Base-by-base conservation (phyloP, 345 rosid genomes). In the Brassica carinata region DNA sequence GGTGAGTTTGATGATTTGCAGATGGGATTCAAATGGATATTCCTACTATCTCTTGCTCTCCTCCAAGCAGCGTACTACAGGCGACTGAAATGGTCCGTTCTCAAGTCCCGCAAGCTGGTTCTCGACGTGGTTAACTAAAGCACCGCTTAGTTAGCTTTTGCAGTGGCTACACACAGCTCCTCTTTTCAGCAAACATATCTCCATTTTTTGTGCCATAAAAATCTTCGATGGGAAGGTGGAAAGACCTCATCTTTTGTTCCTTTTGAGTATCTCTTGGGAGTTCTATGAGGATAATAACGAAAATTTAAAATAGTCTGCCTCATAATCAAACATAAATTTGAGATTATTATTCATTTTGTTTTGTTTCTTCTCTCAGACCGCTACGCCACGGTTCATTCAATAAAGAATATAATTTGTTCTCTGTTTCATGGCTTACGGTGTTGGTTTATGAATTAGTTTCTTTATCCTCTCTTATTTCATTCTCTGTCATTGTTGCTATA, bases 1-100 rank as follows among this genome's bases (percentile, higher is more conserved):
- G 69, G 65, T 15, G 23, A 10, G 17, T 31, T 36, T 71, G 6
- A 75, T 40, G 6, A 5, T 58, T 31, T 83, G 86, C 92, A 96
- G 99, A 96, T 96, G 99, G 99, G 99, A 72, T 96, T 94, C 82
- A 96, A 96, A 79, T 94, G 99, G 99, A 96, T 96, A 81, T 94
- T 93, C 70, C 86, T 96, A 74, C 88, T 96, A 33, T 94, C 98
- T 43, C 64, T 96, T 80, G 99, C 98, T 5, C 79, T 96, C 48
- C 97, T 96, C 82, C 99, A 94, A 84, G 98, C 97, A 65, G 97
- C 80, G 8, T 96, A 94, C 58, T 92, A 93, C 85, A 85, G 98
- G 83, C 92, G 99, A 48, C 77, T 93, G 88, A 96, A 63, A 89
- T 93, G 98, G 99, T 93, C 98, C 0, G 88, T 93, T 61, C 81